Conservation (phyloP, 1,284 basidiomycete species). For the Hypsizygus ulmarius region DNA sequence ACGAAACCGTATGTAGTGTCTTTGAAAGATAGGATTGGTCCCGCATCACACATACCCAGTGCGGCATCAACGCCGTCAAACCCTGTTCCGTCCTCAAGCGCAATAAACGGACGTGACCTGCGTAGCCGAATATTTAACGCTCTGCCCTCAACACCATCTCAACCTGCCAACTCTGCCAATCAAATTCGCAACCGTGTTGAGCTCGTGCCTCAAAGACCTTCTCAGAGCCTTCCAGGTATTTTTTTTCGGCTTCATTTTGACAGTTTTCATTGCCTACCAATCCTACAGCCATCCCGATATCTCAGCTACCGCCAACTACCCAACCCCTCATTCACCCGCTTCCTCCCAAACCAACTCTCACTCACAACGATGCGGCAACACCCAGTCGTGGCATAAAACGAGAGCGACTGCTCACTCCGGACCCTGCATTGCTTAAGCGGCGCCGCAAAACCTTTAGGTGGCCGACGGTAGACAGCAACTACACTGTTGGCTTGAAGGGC, state of each 20-base stretch:
- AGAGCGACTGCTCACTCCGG: conserved; percentile 29
- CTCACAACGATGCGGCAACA: not conserved
- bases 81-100: not conserved
- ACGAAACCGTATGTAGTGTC: conserved; percentile 4
- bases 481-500: conserved; percentile 38
- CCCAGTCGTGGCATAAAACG: conserved; percentile 34
- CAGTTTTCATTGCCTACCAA: not conserved
- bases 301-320: not conserved
- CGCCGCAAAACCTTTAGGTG: conserved; percentile 36
- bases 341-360: conserved; percentile 22
- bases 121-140: conserved; percentile 17
- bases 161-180: conserved; percentile 1
- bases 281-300: not conserved
- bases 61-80: not conserved
- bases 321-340: conserved; percentile 26
- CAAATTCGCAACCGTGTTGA: not conserved
- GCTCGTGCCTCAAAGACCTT: not conserved
- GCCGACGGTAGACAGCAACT: conserved; percentile 39
- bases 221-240: not conserved
- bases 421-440: conserved; percentile 12
- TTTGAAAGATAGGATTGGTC: conserved; percentile 16
- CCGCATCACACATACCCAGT: not conserved
- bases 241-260: not conserved
- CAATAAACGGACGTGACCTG: conserved; percentile 14
- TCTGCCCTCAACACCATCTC: conserved; percentile 1